Conservation (phyloP, 2,329 filamentous ascomycete genomes). For the Aspergillus sojae region DNA sequence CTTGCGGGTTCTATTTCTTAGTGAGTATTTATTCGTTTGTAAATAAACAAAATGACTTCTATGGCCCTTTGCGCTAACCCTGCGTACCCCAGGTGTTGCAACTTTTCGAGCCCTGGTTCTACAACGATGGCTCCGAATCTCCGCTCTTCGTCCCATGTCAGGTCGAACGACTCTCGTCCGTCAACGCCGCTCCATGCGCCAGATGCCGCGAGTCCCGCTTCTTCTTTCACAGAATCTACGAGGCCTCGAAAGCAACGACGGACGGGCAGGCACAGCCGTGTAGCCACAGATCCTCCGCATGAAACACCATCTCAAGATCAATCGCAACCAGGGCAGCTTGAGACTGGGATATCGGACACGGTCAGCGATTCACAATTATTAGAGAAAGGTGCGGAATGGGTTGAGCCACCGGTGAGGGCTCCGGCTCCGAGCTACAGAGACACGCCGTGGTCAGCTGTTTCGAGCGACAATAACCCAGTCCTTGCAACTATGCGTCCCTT, state of each 20-base stretch:
- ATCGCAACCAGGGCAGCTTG: constrained; percentile 21
- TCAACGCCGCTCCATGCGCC: constrained; percentile 31
- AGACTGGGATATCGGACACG: constrained; percentile 8
- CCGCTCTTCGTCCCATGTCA: constrained; percentile 36
- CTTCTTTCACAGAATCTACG: constrained; percentile 31
- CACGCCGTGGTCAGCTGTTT: constrained; percentile 61
- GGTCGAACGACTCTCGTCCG: constrained; percentile 35
- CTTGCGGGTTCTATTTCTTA: constrained; percentile 23
- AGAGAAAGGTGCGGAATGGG: constrained; percentile 43
- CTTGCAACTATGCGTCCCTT: constrained; percentile 82
- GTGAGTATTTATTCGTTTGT: constrained; percentile 23
- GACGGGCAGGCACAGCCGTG: constrained; percentile 31
- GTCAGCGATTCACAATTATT: constrained; percentile 14
- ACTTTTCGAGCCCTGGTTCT: constrained; percentile 22
- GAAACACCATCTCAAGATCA: constrained; percentile 16
- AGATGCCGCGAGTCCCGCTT: constrained; percentile 20
- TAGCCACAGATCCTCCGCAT: constrained; percentile 26
- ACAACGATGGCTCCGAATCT: constrained; percentile 39
- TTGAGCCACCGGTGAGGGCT: constrained; percentile 58
- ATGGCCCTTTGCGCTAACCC: constrained; percentile 26
- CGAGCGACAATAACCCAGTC: constrained; percentile 67
- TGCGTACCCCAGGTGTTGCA: constrained; percentile 19
- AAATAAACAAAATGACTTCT: background rate
- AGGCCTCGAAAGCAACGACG: constrained; percentile 37
- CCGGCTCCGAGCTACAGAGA: constrained; percentile 75